A percentile compares a stretch with the other conserved stretches of the same genome.
Evolutionary conservation across 2,329 filamentous ascomycete genomes (phyloP).

Genomic region (Colletotrichum echinochloae): DNA sequence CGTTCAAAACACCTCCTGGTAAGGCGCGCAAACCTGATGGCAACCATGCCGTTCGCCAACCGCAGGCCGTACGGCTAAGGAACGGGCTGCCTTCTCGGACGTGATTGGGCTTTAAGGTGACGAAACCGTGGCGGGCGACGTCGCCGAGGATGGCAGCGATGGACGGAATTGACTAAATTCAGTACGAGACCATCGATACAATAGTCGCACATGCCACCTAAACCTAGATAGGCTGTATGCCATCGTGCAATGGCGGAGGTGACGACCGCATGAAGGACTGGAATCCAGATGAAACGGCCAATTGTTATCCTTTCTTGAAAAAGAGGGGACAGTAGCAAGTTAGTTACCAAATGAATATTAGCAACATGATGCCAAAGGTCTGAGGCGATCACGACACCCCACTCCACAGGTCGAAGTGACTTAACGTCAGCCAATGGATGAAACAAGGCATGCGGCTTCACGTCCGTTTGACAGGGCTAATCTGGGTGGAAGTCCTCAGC

Average conservation of each 20-base stretch:
- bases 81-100: no score
- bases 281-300: constrained; percentile 43
- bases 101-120: no score
- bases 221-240: background rate
- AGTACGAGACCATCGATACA: constrained; percentile 48
- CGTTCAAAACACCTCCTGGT: constrained; percentile 19
- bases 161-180: constrained; percentile 18
- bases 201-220: background rate
- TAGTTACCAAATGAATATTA: background rate
- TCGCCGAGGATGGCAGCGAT: no score
- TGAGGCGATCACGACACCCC: constrained; percentile 44
- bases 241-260: constrained; percentile 46
- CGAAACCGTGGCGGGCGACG: no score
- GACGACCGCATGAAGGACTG: constrained; percentile 56
- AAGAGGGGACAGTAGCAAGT: constrained; percentile 42
- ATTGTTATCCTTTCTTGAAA: constrained; percentile 45
- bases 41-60: background rate
- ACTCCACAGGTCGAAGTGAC: constrained; percentile 46
- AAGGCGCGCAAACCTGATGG: background rate
- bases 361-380: constrained; percentile 40
- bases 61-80: background rate
- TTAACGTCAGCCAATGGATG: constrained; percentile 41
- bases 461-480: constrained; percentile 40
- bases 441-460: background rate
- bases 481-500: constrained; percentile 43